Evolutionary conservation across 192 early-diverging fungal genomes (phyloP).

Genomic region (Coemansia sp.): DNA sequence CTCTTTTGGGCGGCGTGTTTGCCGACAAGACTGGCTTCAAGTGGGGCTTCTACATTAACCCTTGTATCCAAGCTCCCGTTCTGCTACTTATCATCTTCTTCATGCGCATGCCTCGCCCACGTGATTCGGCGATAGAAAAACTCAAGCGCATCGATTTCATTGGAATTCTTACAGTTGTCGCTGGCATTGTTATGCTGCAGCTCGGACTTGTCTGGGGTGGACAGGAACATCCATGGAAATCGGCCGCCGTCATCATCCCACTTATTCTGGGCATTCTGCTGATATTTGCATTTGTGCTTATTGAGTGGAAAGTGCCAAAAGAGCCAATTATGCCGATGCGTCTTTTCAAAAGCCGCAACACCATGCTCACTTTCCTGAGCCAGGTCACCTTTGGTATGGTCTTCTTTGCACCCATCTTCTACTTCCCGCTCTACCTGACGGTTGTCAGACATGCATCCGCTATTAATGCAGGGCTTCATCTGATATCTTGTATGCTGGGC

Average conservation of each 20-base stretch:
- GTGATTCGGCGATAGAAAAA: constrained; percentile 48
- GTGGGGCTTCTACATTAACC: constrained; percentile 64
- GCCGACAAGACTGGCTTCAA: constrained; percentile 55
- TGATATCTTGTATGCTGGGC: constrained; percentile 44
- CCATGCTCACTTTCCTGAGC: constrained; percentile 17
- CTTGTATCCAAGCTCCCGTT: constrained; percentile 46
- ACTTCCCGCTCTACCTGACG: constrained; percentile 65
- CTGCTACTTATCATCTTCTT: constrained; percentile 47
- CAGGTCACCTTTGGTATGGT: constrained; percentile 42
- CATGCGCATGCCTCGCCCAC: constrained; percentile 42
- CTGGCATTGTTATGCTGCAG: constrained; percentile 64
- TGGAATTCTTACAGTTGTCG: constrained; percentile 58
- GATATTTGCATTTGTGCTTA: constrained; percentile 55
- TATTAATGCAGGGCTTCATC: constrained; percentile 38
- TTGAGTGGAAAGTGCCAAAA: constrained; percentile 59
- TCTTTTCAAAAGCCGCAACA: constrained; percentile 59
- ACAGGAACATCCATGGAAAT: constrained; percentile 57
- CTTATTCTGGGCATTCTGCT: constrained; percentile 37
- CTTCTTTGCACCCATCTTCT: constrained; percentile 53
- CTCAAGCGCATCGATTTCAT: constrained; percentile 67
- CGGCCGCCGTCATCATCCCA: constrained; percentile 50
- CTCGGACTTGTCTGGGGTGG: constrained; percentile 78
- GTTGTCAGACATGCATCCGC: constrained; percentile 59
- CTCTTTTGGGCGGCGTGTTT: constrained; percentile 61
- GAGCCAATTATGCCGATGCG: constrained; percentile 68